Evolutionary conservation across 306 rosid genomes (phyloP), one percentile per base, ranked within the genome.

Genomic region (Quercus gilva): DNA sequence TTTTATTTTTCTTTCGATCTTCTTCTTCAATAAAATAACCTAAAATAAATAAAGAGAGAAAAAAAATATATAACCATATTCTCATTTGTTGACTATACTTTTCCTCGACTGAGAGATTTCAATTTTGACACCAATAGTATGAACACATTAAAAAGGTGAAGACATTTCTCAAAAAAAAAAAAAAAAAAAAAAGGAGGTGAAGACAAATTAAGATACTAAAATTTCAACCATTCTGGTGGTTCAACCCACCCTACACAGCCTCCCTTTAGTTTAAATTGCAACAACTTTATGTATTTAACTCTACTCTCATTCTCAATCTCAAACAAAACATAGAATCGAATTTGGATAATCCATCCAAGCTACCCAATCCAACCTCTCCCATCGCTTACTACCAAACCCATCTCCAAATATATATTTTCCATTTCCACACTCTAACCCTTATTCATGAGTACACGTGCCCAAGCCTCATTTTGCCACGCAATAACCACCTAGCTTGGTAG

Each of bases 161-260:
- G 4, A 53, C 45, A 60, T 35, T 35, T 35, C 41, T 35, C 41
- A 33, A 33, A 33, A 33, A 33, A 5, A 33, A 5, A 5, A 5
- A 5, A 33, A 5, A 33, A 33, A 33, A 1, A 5, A 1, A 0
- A 35, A 35, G 7, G 29, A 64, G 13, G n/a, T 15, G 8, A 51
- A 37, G 4, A 53, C 53, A 60, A 49, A 45, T 11, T 8, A 11
- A 64, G 68, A 78, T 76, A 37, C 88, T 69, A 75, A 76, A 76
- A 74, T 73, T 85, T 88, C 87, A 86, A 86, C 89, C 85, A 71
- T 19, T 75, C 78, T 75, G 90, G 90, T 90, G 85, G 97, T 88
- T 90, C 77, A 92, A 90, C 82, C 84, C 89, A 83, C 85, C 89
- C 70, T 23, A 72, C 73, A 71, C 12, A 65, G 29, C 63, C 53